These are phyloP conservation scores for Termitomyces titanicus DNA, from an alignment of 768 basidiomycete genomes.

Conservation along the genomic window DNA sequence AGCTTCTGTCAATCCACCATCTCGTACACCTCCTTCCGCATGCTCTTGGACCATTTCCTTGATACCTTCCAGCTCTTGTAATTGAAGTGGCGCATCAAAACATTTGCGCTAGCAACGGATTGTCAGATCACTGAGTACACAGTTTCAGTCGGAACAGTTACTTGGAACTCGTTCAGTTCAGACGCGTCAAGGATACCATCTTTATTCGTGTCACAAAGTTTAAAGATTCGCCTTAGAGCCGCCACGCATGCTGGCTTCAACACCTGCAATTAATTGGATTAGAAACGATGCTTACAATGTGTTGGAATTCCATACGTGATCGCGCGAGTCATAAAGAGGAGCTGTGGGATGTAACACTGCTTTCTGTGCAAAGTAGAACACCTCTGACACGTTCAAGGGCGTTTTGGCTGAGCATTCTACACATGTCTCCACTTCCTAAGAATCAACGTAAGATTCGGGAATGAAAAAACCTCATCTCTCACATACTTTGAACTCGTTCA, in stretches of 20 bases:
- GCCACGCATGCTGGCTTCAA: slow-evolving; percentile 89
- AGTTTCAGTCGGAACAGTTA: slow-evolving; percentile 27
- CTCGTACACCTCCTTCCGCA: slow-evolving; percentile 69
- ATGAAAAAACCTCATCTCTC: neutral
- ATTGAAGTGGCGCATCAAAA: slow-evolving; percentile 89
- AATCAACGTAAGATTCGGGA: slow-evolving; percentile 7
- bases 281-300: slow-evolving; percentile 8
- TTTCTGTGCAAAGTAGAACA: slow-evolving; percentile 98
- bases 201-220: slow-evolving; percentile 91
- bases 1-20: slow-evolving; percentile 82
- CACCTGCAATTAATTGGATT: slow-evolving; percentile 43
- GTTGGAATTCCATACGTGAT: slow-evolving; percentile 61
- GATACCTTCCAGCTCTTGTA: slow-evolving; percentile 95
- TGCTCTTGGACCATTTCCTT: slow-evolving; percentile 85
- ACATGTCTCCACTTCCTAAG: slow-evolving; percentile 96
- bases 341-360: slow-evolving; percentile 97
- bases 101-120: slow-evolving; percentile 71
- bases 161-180: slow-evolving; percentile 97
- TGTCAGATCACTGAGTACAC: slow-evolving; percentile 2
- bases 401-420: slow-evolving; percentile 94
- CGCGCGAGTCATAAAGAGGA: slow-evolving; percentile 92
- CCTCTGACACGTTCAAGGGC: slow-evolving; percentile 90
- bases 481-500: slow-evolving; percentile 96
- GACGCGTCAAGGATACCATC: slow-evolving; percentile 87
- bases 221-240: slow-evolving; percentile 92